These are phyloP conservation scores for Viola pubescens DNA, from an alignment of 441 rosid genomes.

Conservation along the genomic window DNA sequence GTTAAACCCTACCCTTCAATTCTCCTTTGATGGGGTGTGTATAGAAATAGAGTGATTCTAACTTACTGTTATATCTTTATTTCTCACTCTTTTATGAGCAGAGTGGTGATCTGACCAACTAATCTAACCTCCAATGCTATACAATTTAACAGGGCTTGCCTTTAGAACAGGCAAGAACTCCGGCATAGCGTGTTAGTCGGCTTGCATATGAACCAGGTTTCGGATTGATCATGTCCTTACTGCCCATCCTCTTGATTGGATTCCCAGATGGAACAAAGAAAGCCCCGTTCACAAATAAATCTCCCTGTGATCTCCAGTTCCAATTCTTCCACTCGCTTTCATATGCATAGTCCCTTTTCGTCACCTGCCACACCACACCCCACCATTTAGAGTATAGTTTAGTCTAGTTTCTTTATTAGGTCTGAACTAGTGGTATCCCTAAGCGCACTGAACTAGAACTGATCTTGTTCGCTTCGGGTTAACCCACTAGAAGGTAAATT, in stretches of 20 bases:
- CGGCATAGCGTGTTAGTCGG: constrained; percentile 36
- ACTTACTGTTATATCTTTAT: too few relatives aligned
- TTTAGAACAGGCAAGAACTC: constrained; percentile 27
- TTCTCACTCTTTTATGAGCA: too few relatives aligned
- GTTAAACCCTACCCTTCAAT: too few relatives aligned
- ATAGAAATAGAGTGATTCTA: too few relatives aligned
- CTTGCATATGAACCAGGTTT: constrained; percentile 34
- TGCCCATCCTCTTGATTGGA: constrained; percentile 2
- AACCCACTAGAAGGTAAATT: too few relatives aligned
- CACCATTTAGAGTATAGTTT: not conserved
- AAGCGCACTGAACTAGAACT: not conserved
- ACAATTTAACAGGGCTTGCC: constrained; percentile 28
- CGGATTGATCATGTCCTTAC: constrained; percentile 23
- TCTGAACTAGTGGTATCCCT: not conserved
- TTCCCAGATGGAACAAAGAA: constrained; percentile 25
- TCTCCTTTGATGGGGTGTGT: too few relatives aligned
- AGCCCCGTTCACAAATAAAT: constrained; percentile 31
- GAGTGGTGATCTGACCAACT: too few relatives aligned
- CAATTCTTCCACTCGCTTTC: constrained; percentile 25
- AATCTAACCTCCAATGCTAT: not conserved
- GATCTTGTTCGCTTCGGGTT: not conserved
- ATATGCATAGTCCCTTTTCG: constrained; percentile 17
- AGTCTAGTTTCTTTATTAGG: not conserved
- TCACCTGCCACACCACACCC: constrained; percentile 14
- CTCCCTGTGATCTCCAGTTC: constrained; percentile 30